Evolutionary conservation across 2,329 filamentous ascomycete genomes (phyloP), one percentile per base, ranked within the genome.

Genomic region (Fusarium camptoceras): DNA sequence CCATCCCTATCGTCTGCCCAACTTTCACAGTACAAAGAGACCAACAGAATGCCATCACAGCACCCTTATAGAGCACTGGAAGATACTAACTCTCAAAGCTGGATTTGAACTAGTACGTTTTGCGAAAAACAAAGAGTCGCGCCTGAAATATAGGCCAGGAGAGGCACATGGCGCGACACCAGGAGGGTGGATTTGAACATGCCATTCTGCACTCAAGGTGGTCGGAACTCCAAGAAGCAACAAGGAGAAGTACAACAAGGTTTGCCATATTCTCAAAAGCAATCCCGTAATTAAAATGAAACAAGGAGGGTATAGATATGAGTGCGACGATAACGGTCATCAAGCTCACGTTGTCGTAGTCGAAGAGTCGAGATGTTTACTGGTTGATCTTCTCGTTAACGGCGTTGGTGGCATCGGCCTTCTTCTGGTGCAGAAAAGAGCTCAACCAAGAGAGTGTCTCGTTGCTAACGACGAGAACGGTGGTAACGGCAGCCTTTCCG

Each of bases 401-500:
- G 20, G 81, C 78, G 59, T 88, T 84, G 79, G 89, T 87, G 44
- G 83, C 83, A 73, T 91, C 85, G 27, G 85, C 82, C 82, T 91
- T 92, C 83, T 90, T 89, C 71, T 83, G 80, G 64, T 85, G 83
- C 50, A 93, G 76, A 72, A 88, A 85, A 55, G 82, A 82, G 76
- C 86, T 86, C 68, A 92, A 75, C 85, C 87, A 91, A 56, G 81
- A 82, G 55, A 92, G 79, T 3, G 88, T 86, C 79, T 94, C 90
- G 70, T 85, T 86, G 50, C 88, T 88, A 51, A 94, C 83, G 50
- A 92, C 85, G 50, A 94, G 82, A 25, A 87, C 86, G 16, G 92
- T 93, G 54, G 87, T 87, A 70, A 94, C 83, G 16, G 88, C 81
- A 14, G 92, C 92, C 84, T 92, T 94, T 76, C 90, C 87, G 64